Conservation (phyloP, 495 filamentous ascomycete species). For the Hyaloscypha variabilis region DNA sequence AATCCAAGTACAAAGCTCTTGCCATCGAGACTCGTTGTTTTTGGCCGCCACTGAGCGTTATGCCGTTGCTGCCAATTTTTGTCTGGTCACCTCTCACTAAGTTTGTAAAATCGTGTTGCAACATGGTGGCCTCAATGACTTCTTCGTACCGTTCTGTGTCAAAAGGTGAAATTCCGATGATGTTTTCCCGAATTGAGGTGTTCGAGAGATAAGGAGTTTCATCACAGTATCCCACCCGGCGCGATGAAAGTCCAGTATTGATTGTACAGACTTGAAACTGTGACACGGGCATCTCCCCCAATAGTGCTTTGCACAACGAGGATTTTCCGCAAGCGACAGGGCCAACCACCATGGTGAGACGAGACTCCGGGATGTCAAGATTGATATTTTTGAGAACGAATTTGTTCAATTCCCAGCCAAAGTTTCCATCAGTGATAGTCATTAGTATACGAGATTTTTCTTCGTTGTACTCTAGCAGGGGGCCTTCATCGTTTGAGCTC, state of each 20-base stretch:
- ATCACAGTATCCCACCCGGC: constrained; percentile 40
- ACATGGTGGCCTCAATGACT: too few relatives aligned
- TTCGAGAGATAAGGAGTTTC: constrained; percentile 58
- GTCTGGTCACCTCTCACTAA: too few relatives aligned
- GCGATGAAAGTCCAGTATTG: neutral
- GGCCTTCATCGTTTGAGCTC: too few relatives aligned
- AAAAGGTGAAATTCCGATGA: constrained; percentile 54
- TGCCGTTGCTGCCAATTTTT: too few relatives aligned
- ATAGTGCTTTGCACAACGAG: constrained; percentile 47
- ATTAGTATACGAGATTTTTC: neutral
- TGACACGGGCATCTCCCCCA: constrained; percentile 47
- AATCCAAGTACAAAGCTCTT: constrained; percentile 58
- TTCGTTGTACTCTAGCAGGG: too few relatives aligned
- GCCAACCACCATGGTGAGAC: constrained; percentile 47
- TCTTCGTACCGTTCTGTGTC: constrained; percentile 37
- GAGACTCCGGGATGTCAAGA: constrained; percentile 27
- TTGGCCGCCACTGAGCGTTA: constrained; percentile 36
- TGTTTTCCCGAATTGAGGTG: constrained; percentile 58
- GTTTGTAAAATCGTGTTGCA: too few relatives aligned
- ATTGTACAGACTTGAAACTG: constrained; percentile 22
- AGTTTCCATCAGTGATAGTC: neutral
- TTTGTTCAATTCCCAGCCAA: neutral
- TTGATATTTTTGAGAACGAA: neutral
- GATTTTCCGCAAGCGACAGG: constrained; percentile 54
- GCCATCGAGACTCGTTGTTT: constrained; percentile 66